These are phyloP conservation scores for Penicillium sp. DNA, from an alignment of 2,329 filamentous ascomycete species.

Conservation along the genomic window DNA sequence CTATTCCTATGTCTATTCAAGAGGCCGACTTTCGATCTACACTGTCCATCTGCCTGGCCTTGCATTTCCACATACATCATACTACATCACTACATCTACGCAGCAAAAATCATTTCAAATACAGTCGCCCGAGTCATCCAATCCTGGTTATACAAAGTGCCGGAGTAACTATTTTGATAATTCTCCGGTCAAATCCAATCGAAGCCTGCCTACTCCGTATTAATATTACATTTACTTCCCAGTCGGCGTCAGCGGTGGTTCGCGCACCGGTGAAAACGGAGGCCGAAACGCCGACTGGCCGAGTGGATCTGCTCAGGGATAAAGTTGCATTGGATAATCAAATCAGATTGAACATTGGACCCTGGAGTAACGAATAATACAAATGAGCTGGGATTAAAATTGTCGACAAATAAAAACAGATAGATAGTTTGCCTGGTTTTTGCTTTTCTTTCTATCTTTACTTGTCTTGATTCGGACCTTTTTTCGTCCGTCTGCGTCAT, in stretches of 20 bases:
- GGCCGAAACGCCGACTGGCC: slow-evolving; percentile 14
- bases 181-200: background rate
- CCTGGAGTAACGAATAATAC: background rate
- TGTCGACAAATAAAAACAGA: background rate
- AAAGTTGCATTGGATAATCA: background rate
- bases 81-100: background rate
- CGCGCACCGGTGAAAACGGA: slow-evolving; percentile 1
- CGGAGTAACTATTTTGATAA: background rate
- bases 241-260: background rate
- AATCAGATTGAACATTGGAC: background rate
- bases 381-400: background rate
- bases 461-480: background rate
- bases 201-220: too few relatives aligned
- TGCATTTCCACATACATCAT: background rate
- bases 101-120: background rate
- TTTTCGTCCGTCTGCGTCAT: background rate
- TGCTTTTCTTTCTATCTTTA: background rate
- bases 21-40: background rate
- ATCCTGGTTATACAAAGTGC: background rate
- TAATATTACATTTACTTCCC: too few relatives aligned
- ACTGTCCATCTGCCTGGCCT: background rate
- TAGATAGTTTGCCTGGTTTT: background rate
- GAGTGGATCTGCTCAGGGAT: background rate
- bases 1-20: background rate
- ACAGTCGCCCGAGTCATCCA: background rate